Conservation (phyloP, 1,284 basidiomycete species). For the Malassezia furfur region DNA sequence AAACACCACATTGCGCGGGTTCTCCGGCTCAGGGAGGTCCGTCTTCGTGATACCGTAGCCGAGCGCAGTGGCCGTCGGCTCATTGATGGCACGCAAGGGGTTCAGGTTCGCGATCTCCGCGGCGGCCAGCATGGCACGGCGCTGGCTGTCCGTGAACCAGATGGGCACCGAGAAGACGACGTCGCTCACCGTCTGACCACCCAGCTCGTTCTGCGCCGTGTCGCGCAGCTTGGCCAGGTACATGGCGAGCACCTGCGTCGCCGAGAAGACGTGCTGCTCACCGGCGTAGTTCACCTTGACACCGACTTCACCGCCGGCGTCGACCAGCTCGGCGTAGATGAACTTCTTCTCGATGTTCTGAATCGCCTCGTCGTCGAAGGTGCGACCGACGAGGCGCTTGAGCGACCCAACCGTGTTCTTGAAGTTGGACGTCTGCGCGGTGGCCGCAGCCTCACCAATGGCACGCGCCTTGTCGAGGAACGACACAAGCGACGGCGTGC, state of each 20-base stretch:
- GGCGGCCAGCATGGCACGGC: slow-evolving; percentile 44
- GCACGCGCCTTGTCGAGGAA: slow-evolving; percentile 45
- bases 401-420: slow-evolving; percentile 48
- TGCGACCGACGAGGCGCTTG: slow-evolving; percentile 44
- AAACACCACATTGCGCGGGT: slow-evolving; percentile 45
- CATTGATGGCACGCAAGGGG: slow-evolving; percentile 46
- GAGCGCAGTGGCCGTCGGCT: slow-evolving; percentile 46
- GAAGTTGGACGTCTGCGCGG: slow-evolving; percentile 47
- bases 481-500: slow-evolving; percentile 45
- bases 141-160: slow-evolving; percentile 47
- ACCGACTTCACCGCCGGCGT: slow-evolving; percentile 44
- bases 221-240: slow-evolving; percentile 46
- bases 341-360: slow-evolving; percentile 45
- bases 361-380: slow-evolving; percentile 37
- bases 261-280: slow-evolving; percentile 43
- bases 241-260: slow-evolving; percentile 47
- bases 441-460: slow-evolving; percentile 45
- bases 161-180: slow-evolving; percentile 46
- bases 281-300: slow-evolving; percentile 44
- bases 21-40: slow-evolving; percentile 45
- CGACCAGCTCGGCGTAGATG: slow-evolving; percentile 45
- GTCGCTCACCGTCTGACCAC: slow-evolving; percentile 41
- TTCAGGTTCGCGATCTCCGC: slow-evolving; percentile 47
- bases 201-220: slow-evolving; percentile 41
- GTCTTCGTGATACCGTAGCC: slow-evolving; percentile 48